Conservation (phyloP, 2,329 filamentous ascomycete species). For the Nakataea oryzae region DNA sequence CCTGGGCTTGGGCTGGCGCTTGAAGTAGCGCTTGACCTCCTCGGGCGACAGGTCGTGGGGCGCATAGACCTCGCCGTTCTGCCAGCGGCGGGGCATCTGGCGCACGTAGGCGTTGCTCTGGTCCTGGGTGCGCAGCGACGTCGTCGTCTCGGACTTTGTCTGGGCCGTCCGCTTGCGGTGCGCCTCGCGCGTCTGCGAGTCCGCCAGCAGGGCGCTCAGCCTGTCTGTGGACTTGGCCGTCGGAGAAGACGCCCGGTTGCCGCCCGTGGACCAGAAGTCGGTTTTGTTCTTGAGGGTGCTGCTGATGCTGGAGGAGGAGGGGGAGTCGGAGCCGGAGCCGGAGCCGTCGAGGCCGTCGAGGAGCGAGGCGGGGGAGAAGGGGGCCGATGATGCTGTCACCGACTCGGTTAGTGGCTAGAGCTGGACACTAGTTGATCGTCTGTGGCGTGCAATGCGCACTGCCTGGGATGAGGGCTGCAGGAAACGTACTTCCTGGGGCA, state of each 20-base stretch:
- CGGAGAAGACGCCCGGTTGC: background rate
- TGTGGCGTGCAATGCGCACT: background rate
- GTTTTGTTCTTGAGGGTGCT: background rate
- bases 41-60: slow-evolving; percentile 72
- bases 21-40: slow-evolving; percentile 73
- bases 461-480: background rate
- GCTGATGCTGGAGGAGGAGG: background rate
- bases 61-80: slow-evolving; percentile 74
- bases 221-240: background rate
- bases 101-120: slow-evolving; percentile 43
- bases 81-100: slow-evolving; percentile 63
- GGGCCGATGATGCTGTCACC: background rate
- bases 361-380: background rate
- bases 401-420: background rate
- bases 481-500: background rate
- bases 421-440: no score
- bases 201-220: slow-evolving; percentile 7
- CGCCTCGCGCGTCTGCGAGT: slow-evolving; percentile 5
- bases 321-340: background rate
- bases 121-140: slow-evolving; percentile 25
- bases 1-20: slow-evolving; percentile 38
- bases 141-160: slow-evolving; percentile 14
- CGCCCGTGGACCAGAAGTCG: background rate
- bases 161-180: background rate
- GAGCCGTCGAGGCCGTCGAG: background rate